Conservation (phyloP, 805 yeast genomes). For the Ascoidea asiatica region DNA sequence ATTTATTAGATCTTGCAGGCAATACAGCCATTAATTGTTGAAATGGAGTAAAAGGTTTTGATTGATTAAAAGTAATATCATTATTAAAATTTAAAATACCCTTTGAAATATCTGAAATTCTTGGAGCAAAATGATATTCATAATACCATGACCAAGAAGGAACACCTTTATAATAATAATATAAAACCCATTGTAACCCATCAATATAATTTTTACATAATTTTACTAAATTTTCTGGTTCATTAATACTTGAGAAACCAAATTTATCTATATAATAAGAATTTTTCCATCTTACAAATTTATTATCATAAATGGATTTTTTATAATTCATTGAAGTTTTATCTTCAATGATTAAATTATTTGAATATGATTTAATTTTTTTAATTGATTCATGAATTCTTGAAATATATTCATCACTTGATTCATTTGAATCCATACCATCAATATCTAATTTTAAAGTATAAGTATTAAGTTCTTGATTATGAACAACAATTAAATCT, state of each 20-base stretch:
- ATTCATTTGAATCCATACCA: conserved; percentile 56
- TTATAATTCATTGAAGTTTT: conserved; percentile 22
- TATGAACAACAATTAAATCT: conserved; percentile 54
- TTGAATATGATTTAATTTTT: conserved; percentile 49
- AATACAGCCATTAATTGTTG: conserved; percentile 96
- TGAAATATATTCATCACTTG: conserved; percentile 47
- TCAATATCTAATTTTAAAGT: conserved; percentile 56
- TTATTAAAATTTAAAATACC: conserved; percentile 34
- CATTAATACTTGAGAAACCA: conserved; percentile 44
- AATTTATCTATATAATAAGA: conserved; percentile 76
- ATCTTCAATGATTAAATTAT: conserved; percentile 47
- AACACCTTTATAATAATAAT: conserved; percentile 80
- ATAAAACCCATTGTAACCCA: conserved; percentile 94
- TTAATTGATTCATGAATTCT: conserved; percentile 38
- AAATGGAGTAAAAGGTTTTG: conserved; percentile 80
- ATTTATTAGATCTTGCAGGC: conserved; percentile 76
- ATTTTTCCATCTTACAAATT: conserved; percentile 75
- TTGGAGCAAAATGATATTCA: conserved; percentile 83
- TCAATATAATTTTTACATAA: conserved; percentile 74
- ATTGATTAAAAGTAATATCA: conserved; percentile 44
- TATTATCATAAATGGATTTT: conserved; percentile 54
- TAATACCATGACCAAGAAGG: conserved; percentile 96
- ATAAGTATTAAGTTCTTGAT: conserved; percentile 31
- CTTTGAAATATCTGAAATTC: conserved; percentile 71
- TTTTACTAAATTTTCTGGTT: conserved; percentile 43